A percentile compares a stretch with the other conserved stretches of the same genome.
Evolutionary conservation across 257 asterid genomes (phyloP).

Genomic region (Anisodus acutangulus): DNA sequence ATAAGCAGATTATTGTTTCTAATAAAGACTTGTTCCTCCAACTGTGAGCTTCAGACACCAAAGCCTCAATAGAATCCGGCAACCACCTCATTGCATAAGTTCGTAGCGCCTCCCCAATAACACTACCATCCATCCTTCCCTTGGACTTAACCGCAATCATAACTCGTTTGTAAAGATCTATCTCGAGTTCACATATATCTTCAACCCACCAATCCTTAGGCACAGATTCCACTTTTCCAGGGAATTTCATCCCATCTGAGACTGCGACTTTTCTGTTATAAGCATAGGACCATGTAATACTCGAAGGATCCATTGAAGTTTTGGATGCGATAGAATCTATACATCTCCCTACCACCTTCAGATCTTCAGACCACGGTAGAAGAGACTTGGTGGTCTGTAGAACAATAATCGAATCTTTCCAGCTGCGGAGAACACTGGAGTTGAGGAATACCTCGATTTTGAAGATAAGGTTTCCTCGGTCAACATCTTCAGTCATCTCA

Average conservation of each 20-base stretch:
- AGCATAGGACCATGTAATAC: constrained; percentile 84
- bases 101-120: constrained; percentile 80
- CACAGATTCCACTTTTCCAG: constrained; percentile 51
- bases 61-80: constrained; percentile 75
- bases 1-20: constrained; percentile 79
- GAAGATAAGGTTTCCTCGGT: constrained; percentile 73
- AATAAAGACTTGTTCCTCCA: constrained; percentile 71
- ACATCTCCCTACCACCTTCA: constrained; percentile 77
- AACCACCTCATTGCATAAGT: constrained; percentile 83
- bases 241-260: constrained; percentile 39
- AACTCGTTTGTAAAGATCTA: constrained; percentile 75
- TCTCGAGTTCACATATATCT: constrained; percentile 83
- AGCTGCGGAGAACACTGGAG: constrained; percentile 75
- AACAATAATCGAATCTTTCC: constrained; percentile 95
- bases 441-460: constrained; percentile 86
- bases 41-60: constrained; percentile 69
- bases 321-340: constrained; percentile 84
- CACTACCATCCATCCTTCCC: constrained; percentile 72
- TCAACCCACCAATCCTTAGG: constrained; percentile 97
- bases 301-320: constrained; percentile 81
- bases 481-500: constrained; percentile 84
- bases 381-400: constrained; percentile 77
- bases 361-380: constrained; percentile 77
- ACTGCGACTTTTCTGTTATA: constrained; percentile 54
- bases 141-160: constrained; percentile 77